Evolutionary conservation across 2,329 filamentous ascomycete genomes (phyloP), one percentile per base, ranked within the genome.

Genomic region (Albifimbria verrucaria): DNA sequence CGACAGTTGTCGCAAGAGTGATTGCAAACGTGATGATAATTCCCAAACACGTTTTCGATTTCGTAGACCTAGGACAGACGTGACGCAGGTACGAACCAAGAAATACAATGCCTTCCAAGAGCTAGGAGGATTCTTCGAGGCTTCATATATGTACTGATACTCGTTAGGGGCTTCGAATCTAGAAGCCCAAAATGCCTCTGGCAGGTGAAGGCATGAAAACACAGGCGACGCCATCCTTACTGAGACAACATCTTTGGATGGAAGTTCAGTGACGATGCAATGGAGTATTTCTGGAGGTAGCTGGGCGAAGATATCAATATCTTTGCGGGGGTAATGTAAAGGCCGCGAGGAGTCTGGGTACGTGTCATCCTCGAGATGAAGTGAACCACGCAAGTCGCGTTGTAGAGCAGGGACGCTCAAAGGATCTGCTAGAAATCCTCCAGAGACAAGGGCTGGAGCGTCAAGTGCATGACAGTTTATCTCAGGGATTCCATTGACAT

Each of bases 141-240:
- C n/a, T 12, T 57, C 56, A 17, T 54, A 56, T 7, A 56, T 28
- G 23, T 54, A 17, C 1, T 57, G 51, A 28, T 50, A 57, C n/a
- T 57, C 56, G 17, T 54, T 25, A 10, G 51, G 53, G 11, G 36
- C 49, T 11, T 26, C 21, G n/a, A 56, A 56, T n/a, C 55, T 32
- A 3, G 54, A 52, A 10, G 54, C 51, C 54, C 55, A 57, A 22
- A 57, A 55, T 1, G 50, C 5, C 32, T 55, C 55, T 1, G 55
- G 36, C 6, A 55, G 48, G 9, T 28, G 42, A 17, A 55, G 7
- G 3, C 32, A 43, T 9, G 53, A 28, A 7, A 52, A 48, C 1
- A 23, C 36, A 15, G 50, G 55, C 2, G 55, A 57, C 1, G 50
- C 39, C 48, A 20, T 18, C 11, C 53, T 39, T 18, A 55, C 39